Base-by-base conservation (phyloP, 148 eudicot species). In the Vaccinium vitisidaea region DNA sequence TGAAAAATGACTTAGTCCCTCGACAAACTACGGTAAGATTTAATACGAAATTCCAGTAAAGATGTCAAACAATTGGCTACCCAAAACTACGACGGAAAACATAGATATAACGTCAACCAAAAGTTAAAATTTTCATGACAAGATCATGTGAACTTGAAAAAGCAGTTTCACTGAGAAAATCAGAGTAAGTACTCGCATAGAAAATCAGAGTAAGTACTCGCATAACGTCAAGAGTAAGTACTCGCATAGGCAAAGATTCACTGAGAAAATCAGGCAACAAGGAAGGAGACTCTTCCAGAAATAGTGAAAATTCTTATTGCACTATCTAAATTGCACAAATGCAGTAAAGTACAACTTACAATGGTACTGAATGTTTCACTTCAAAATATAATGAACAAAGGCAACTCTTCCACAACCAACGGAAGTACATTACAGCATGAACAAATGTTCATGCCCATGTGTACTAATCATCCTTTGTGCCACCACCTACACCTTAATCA, bases 1-100 rank as follows among this genome's bases (percentile, higher is more conserved):
- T 4, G 1, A 63, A 53, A 80, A 86, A 39, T 12, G 49, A 55
- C 59, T 80, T 25, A 87, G 36, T 87, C 83, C 61, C 43, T 69
- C 84, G 67, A 82, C 46, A 77, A 77, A 52, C 79, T 50, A 55
- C 11, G 52, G 5, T 76, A 83, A 39, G 15, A 77, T 27, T 53
- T 75, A 18, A 74, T 46, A 32, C 71, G 49, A 84, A 36, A 80
- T 39, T 19, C 54, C 59, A 27, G 81, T 54, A 80, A 23, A 86
- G 14, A 79, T 74, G 43, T 76, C 25, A 55, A 74, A 74, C 8
- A 55, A 25, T 80, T 70, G 83, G 56, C n/a, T 10, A n/a, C 80
- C 43, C 32, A 23, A 59, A 56, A 71, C 81, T 80, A 21, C 49
- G 53, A 80, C 56, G 70, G 53, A 21, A 16, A 43, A 21, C 36